Conservation (phyloP, 768 basidiomycete species). For the Rhizopogon sp. region DNA sequence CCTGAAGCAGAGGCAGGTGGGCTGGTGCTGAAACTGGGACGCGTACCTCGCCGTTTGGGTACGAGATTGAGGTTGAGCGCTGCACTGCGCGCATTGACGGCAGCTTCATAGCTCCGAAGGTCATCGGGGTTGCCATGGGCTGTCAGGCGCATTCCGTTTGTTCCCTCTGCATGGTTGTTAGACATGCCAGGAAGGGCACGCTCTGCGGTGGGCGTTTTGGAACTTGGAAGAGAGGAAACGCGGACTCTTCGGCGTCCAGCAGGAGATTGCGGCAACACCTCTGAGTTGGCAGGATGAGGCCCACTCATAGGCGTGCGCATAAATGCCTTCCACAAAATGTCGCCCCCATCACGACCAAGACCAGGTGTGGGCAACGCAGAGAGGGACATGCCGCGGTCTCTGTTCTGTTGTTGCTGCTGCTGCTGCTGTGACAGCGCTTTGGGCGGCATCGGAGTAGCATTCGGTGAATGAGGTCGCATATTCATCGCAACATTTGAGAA, state of each 20-base stretch:
- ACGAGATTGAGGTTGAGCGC: conserved; percentile 54
- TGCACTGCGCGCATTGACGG: conserved; percentile 64
- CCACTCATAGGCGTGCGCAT: conserved; percentile 60
- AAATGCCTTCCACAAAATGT: conserved; percentile 73
- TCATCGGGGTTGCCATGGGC: conserved; percentile 52
- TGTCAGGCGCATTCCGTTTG: conserved; percentile 33
- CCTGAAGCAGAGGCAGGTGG: conserved; percentile 10
- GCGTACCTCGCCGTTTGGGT: conserved; percentile 32
- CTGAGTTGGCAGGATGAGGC: conserved; percentile 15
- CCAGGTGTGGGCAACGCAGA: conserved; percentile 28
- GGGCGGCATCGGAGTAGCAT: conserved; percentile 44
- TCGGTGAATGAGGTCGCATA: conserved; percentile 33
- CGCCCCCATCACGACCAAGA: conserved; percentile 27
- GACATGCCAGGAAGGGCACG: conserved; percentile 12
- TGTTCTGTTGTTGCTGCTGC: conserved; percentile 7
- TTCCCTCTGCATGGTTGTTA: conserved; percentile 14
- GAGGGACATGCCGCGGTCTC: conserved; percentile 21
- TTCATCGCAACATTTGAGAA: conserved; percentile 36
- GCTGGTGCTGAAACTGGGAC: conserved; percentile 12
- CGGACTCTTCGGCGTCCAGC: conserved; percentile 39
- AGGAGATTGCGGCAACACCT: conserved; percentile 23
- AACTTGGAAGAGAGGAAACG: conserved; percentile 65
- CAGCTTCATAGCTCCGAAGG: conserved; percentile 67
- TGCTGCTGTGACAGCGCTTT: conserved; percentile 17
- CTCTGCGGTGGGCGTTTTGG: conserved; percentile 53